Evolutionary conservation across 1,139 yeast species (phyloP), one percentile per base, ranked within the genome.

Genomic region (Nakaseomyces delphensis): DNA sequence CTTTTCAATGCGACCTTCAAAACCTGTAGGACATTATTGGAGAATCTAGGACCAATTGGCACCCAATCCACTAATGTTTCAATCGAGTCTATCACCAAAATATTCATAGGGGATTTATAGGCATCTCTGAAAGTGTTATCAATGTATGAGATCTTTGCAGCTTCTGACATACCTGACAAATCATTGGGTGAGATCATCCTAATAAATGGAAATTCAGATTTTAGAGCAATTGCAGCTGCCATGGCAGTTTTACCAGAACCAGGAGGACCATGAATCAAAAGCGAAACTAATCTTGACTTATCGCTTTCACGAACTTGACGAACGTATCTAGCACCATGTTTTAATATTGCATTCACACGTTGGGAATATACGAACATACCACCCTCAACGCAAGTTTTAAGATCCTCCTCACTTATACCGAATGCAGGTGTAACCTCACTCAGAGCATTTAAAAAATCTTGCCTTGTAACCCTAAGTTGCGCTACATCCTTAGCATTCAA

Each of bases 231-330:
- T 6, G 87, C 74, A 1, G 95, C 83, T 0, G 96, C 95, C 45
- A 93, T 68, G 0, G 99, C 98, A 4, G 98, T 86, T 60, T 91
- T 93, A 54, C 99, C 99, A 3, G 94, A 80, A 7, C 96, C 96
- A 1, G 93, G 70, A 2, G 95, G 94, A 3, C 99, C 99, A 57
- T 89, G 91, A 46, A 91, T 71, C 55, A 91, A 72, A n/a, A 89
- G 72, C 21, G 95, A 83, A 37, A 87, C 78, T 43, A 91, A 72
- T 42, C 89, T 77, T 51, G 89, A 87, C 43, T 80, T 79, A 44
- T 81, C 84, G 48, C 91, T 78, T 46, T 79, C 76, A 54, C 77
- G 77, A 18, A 87, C 94, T 61, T 86, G 95, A 45, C 73, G 71
- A 46, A 89, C 79, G 51, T 82, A 84, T 41, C 93, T 74, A 40